phyloP scores from a whole-genome alignment of 176 grass and related monocot species.

The Carex parvula region DNA sequence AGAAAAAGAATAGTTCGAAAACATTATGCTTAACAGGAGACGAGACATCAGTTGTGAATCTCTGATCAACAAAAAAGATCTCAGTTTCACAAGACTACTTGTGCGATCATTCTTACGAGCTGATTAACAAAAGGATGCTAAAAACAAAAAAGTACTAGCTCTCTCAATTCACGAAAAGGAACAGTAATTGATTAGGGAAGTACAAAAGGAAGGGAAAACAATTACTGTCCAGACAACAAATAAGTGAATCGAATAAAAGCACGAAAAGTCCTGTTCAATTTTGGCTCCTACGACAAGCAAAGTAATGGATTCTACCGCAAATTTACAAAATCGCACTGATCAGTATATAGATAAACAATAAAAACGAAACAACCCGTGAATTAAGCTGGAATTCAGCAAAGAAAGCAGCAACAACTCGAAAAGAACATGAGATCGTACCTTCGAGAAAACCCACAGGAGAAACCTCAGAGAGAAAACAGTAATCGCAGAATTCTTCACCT shows the following conservation, averaged over 20 bases:
- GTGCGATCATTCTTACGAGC: neutral
- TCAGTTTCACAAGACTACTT: neutral
- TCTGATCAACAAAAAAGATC: constrained; percentile 6
- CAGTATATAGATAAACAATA: neutral
- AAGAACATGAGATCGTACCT: constrained; percentile 14
- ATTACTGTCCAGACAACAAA: neutral
- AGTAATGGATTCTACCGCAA: neutral
- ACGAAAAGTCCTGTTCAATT: neutral
- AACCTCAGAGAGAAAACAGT: neutral
- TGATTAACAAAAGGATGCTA: neutral
- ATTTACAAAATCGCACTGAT: neutral
- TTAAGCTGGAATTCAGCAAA: neutral
- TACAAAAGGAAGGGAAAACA: neutral
- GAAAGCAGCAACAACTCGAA: neutral
- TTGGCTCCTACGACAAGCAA: neutral
- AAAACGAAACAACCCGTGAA: neutral
- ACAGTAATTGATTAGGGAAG: neutral
- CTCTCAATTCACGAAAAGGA: neutral
- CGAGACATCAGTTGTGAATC: neutral
- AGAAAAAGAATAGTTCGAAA: constrained; percentile 3
- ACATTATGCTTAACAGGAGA: neutral
- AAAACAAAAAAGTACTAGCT: neutral
- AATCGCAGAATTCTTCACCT: constrained; percentile 13
- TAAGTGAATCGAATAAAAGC: constrained; percentile 12
- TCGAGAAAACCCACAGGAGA: constrained; percentile 18